A percentile compares a stretch with the other conserved stretches of the same genome.
Conservation (phyloP, 371 early-diverging fungal genomes). For the Enterospora canceri region DNA sequence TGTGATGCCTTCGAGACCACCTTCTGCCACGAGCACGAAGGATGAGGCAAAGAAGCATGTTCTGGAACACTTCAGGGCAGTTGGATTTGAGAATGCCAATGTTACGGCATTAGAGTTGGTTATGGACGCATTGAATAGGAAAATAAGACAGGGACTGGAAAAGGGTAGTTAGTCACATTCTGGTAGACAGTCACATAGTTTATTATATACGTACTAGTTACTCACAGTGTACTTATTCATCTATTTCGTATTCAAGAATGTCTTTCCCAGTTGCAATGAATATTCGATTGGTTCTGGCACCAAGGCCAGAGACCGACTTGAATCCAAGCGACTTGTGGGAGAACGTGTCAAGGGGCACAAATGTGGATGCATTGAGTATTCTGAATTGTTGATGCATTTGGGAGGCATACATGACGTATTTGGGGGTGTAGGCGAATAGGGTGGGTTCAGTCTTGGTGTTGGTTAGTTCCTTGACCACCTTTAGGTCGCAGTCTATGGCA, state of each 20-base stretch:
- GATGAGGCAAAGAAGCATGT: not conserved
- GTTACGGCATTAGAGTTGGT: not conserved
- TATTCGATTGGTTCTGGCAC: not conserved
- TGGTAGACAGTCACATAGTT: too few species aligned
- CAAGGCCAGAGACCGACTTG: not conserved
- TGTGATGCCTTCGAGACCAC: too few species aligned
- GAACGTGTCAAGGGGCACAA: not conserved
- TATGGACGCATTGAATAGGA: not conserved
- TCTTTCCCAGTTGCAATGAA: not conserved
- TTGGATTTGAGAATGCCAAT: not conserved
- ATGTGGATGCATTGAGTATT: conserved; percentile 5
- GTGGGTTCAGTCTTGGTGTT: conserved; percentile 7
- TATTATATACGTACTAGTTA: too few species aligned
- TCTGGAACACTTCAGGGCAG: not conserved
- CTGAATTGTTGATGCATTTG: conserved; percentile 5
- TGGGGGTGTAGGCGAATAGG: conserved; percentile 1
- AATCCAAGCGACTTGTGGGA: too few species aligned
- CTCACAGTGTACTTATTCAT: too few species aligned
- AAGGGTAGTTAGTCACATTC: not conserved
- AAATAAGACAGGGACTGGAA: not conserved
- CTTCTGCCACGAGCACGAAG: not conserved
- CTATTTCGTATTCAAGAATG: not conserved
- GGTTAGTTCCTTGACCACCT: conserved; percentile 7
- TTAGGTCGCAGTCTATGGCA: conserved; percentile 15
- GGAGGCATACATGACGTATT: conserved; percentile 16